phyloP scores from a whole-genome alignment of 2,329 filamentous ascomycete species.

The Sporothrix inflata region DNA sequence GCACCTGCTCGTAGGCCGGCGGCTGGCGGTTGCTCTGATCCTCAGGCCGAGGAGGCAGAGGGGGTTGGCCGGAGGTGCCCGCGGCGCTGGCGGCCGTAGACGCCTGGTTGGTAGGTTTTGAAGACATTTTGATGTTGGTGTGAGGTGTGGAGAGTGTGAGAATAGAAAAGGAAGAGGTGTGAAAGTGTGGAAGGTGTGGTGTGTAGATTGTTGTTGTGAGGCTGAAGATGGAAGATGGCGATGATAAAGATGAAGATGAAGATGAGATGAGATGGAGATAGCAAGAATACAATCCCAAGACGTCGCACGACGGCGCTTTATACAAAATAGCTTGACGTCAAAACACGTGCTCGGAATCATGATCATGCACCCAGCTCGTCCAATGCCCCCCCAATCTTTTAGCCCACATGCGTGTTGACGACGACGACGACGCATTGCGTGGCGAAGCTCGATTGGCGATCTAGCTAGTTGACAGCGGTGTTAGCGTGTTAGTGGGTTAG shows the following conservation, averaged over 20 bases:
- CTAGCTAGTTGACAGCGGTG: not conserved
- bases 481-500: not conserved
- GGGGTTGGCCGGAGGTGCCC: not conserved
- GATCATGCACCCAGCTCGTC: not conserved
- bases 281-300: not conserved
- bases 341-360: not conserved
- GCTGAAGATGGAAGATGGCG: not conserved
- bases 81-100: not conserved
- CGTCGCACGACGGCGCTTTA: not conserved
- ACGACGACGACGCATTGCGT: slow-evolving; percentile 17
- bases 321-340: not conserved
- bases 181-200: not conserved
- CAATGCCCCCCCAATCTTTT: slow-evolving; percentile 21
- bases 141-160: not conserved
- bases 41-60: slow-evolving; percentile 16
- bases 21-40: not conserved
- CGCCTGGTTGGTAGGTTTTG: slow-evolving; percentile 10
- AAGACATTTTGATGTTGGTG: not conserved
- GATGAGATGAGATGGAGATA: not conserved
- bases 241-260: not conserved
- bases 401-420: slow-evolving; percentile 17
- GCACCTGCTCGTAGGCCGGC: not conserved
- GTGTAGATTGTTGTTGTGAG: not conserved
- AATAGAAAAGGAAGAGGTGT: not conserved
- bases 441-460: slow-evolving; percentile 18